These are phyloP conservation scores for Mycosphaerella sp. DNA, from an alignment of 2,329 filamentous ascomycete species.

Conservation along the genomic window DNA sequence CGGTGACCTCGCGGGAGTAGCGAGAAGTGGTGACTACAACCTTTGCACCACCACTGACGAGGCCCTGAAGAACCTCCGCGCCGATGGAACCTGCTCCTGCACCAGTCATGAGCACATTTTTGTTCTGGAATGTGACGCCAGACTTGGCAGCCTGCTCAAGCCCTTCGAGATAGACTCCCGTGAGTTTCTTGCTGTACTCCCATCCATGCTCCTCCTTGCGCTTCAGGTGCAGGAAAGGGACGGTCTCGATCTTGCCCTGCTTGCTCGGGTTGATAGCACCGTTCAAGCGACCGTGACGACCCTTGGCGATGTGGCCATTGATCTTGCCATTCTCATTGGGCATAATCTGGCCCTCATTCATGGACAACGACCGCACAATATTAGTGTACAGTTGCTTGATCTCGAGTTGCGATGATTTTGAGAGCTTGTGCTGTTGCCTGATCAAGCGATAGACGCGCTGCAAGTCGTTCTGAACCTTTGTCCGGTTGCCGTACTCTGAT, in stretches of 20 bases:
- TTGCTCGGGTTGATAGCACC: slow-evolving; percentile 48
- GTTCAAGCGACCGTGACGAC: slow-evolving; percentile 44
- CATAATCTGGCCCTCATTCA: slow-evolving; percentile 98
- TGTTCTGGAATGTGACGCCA: slow-evolving; percentile 87
- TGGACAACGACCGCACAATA: slow-evolving; percentile 84
- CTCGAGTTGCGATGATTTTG: slow-evolving; percentile 90
- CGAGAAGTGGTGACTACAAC: slow-evolving; percentile 94
- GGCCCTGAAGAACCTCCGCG: slow-evolving; percentile 88
- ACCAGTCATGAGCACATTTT: slow-evolving; percentile 97
- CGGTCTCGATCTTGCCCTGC: slow-evolving; percentile 86
- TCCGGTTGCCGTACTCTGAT: slow-evolving; percentile 95
- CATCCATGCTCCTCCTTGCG: slow-evolving; percentile 88
- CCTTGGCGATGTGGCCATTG: slow-evolving; percentile 53
- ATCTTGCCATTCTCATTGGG: slow-evolving; percentile 73
- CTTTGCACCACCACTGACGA: slow-evolving; percentile 94
- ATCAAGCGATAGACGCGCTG: slow-evolving; percentile 97
- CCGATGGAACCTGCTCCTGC: slow-evolving; percentile 97
- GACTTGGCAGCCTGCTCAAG: slow-evolving; percentile 80
- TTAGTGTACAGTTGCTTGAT: slow-evolving; percentile 95
- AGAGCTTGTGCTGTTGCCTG: slow-evolving; percentile 95
- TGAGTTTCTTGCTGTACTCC: slow-evolving; percentile 99
- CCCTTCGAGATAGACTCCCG: slow-evolving; percentile 84
- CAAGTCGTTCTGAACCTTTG: slow-evolving; percentile 95
- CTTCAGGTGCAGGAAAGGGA: slow-evolving; percentile 96
- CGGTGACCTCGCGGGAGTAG: slow-evolving; percentile 94